phyloP scores from a whole-genome alignment of 352 stramenopile genomes.

The Globisporangium abappressorium region DNA sequence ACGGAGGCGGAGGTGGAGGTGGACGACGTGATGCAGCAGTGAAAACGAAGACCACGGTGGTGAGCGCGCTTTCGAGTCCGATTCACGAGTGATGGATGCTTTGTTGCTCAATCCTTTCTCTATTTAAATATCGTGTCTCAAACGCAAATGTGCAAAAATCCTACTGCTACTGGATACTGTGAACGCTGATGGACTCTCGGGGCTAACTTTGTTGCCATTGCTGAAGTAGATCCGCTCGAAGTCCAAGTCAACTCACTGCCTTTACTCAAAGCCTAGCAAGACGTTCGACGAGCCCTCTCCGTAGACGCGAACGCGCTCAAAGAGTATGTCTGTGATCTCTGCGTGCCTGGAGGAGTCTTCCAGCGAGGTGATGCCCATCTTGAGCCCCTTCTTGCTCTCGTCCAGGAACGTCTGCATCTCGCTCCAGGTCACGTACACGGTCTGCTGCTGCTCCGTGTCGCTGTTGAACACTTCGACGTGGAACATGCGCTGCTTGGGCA shows the following conservation, averaged over 20 bases:
- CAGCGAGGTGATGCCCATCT: conserved; percentile 14
- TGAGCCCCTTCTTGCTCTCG: conserved; percentile 39
- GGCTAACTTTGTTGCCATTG: neutral
- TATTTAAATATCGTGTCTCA: conserved; percentile 5
- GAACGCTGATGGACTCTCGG: neutral
- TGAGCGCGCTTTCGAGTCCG: conserved; percentile 11
- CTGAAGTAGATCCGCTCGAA: neutral
- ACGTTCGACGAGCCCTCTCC: conserved; percentile 46
- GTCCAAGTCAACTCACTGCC: neutral
- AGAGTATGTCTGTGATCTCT: conserved; percentile 58
- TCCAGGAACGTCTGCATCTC: conserved; percentile 59
- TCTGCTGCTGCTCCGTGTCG: conserved; percentile 75
- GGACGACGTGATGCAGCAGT: conserved; percentile 16
- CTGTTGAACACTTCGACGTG: conserved; percentile 79
- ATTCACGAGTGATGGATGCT: conserved; percentile 9
- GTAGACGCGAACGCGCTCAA: conserved; percentile 59
- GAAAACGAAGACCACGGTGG: neutral
- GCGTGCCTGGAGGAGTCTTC: conserved; percentile 27
- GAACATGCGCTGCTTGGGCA: conserved; percentile 61
- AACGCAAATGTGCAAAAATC: conserved; percentile 5
- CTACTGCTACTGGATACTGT: neutral
- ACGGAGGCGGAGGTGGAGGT: neutral
- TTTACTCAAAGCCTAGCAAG: conserved; percentile 64
- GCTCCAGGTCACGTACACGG: conserved; percentile 60
- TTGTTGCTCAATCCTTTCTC: neutral